Conservation (phyloP, 345 rosid species). For the Raphanus sativus region DNA sequence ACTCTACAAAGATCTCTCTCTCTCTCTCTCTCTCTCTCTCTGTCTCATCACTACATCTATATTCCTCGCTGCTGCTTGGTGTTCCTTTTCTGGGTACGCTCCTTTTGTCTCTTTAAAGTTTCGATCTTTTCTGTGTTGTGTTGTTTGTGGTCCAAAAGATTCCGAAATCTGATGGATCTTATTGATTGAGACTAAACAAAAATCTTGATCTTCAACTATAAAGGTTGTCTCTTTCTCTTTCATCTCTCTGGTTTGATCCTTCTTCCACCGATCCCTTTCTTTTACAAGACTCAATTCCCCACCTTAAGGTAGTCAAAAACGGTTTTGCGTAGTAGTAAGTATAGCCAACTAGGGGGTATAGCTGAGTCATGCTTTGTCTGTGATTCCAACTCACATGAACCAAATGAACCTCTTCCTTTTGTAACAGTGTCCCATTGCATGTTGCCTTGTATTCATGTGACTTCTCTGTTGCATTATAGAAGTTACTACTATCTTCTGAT, state of each 20-base stretch:
- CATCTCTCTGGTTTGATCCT: background rate
- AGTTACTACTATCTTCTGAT: background rate
- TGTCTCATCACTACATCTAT: too few species aligned
- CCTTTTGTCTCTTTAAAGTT: background rate
- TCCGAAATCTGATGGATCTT: slow-evolving; percentile 1
- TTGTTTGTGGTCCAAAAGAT: background rate
- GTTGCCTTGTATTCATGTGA: background rate
- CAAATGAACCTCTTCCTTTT: background rate
- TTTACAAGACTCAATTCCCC: background rate
- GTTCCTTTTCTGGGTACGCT: background rate
- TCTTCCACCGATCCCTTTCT: background rate
- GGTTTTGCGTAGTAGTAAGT: background rate
- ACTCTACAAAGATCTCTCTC: background rate
- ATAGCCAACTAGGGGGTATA: background rate
- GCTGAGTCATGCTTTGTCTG: slow-evolving; percentile 31
- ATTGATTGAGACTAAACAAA: background rate
- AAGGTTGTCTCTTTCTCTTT: background rate
- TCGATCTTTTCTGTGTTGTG: background rate
- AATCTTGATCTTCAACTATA: background rate
- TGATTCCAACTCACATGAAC: slow-evolving; percentile 13
- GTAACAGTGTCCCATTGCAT: background rate
- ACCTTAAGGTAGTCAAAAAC: background rate
- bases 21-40: background rate
- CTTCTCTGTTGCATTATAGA: background rate
- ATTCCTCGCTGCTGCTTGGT: background rate